Percentiles rank a stretch among this genome's conserved stretches.
Evolutionary conservation across 257 asterid species (phyloP).

Genomic region (Anisodus tanguticus): DNA sequence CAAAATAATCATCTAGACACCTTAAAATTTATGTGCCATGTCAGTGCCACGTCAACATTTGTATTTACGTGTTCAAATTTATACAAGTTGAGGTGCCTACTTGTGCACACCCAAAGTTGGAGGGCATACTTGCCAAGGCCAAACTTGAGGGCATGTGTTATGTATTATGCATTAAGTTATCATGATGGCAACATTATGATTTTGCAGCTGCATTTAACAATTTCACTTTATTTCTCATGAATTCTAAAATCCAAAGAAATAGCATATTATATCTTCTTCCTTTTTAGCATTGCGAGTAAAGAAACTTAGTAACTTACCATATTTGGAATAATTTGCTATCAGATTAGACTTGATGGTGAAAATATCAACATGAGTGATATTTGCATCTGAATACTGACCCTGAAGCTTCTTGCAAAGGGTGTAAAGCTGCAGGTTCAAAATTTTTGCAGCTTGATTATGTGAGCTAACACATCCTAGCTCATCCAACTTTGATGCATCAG

Average conservation of each 20-base stretch:
- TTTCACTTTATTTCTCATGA: background rate
- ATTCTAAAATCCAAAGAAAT: background rate
- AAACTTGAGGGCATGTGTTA: too few relatives aligned
- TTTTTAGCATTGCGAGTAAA: background rate
- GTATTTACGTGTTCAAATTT: too few relatives aligned
- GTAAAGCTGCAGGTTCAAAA: slow-evolving; percentile 78
- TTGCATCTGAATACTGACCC: slow-evolving; percentile 73
- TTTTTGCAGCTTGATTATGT: slow-evolving; percentile 85
- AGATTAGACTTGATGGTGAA: slow-evolving; percentile 84
- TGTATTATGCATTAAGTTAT: background rate
- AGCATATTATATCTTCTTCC: background rate
- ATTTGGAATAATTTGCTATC: slow-evolving; percentile 72
- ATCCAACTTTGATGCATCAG: slow-evolving; percentile 81
- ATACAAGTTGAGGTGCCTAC: too few relatives aligned
- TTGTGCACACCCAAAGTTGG: too few relatives aligned
- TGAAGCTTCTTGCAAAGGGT: slow-evolving; percentile 77
- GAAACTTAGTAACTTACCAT: slow-evolving; percentile 54
- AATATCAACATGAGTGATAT: slow-evolving; percentile 66
- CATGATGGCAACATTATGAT: slow-evolving; percentile 11
- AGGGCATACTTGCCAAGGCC: too few relatives aligned
- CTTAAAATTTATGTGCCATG: too few relatives aligned
- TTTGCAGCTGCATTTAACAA: background rate
- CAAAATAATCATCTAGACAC: too few relatives aligned
- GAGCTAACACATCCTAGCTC: slow-evolving; percentile 84
- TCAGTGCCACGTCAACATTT: too few relatives aligned